Conservation (phyloP, 2,329 filamentous ascomycete species). For the Colletotrichum kahawae region DNA sequence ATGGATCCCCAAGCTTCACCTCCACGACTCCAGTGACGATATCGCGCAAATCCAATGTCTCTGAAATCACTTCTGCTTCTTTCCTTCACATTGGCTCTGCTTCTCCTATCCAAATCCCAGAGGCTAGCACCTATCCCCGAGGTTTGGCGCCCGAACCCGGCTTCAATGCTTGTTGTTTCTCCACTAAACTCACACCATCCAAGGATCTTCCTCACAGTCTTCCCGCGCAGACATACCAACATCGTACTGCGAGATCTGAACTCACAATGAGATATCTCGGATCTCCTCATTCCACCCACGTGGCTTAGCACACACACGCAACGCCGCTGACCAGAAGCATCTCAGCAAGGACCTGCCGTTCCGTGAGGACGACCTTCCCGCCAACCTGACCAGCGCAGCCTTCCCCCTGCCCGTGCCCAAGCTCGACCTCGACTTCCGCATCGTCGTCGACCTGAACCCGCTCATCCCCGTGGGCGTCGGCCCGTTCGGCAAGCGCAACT, state of each 20-base stretch:
- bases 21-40: background rate
- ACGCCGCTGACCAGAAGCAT: background rate
- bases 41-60: background rate
- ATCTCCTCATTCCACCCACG: background rate
- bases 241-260: background rate
- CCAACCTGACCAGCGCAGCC: constrained; percentile 46
- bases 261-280: constrained; percentile 7
- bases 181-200: background rate
- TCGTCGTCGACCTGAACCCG: constrained; percentile 50
- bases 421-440: constrained; percentile 55
- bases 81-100: background rate
- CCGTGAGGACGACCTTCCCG: constrained; percentile 7
- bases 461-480: constrained; percentile 45
- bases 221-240: background rate
- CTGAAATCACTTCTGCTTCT: background rate
- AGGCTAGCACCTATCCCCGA: background rate
- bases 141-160: background rate
- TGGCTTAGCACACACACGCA: background rate
- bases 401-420: constrained; percentile 50
- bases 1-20: background rate
- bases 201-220: background rate
- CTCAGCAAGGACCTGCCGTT: background rate
- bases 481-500: constrained; percentile 49
- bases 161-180: background rate
- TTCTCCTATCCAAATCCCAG: background rate